Evolutionary conservation across 768 basidiomycete species (phyloP).

Genomic region (Galerina sulciceps): DNA sequence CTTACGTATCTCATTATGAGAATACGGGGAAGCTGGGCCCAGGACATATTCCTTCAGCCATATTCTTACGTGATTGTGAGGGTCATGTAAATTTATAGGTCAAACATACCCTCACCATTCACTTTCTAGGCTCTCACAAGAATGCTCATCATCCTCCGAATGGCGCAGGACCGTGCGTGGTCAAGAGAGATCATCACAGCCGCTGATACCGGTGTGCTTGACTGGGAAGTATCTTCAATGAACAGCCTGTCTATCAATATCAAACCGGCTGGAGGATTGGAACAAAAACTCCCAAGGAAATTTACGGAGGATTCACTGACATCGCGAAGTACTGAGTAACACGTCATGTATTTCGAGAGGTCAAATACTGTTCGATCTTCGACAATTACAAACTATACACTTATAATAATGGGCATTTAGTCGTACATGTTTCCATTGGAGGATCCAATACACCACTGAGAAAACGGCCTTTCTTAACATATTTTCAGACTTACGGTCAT

Average conservation of each 20-base stretch:
- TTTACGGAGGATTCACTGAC: constrained; percentile 23
- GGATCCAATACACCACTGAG: no score
- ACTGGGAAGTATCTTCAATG: constrained; percentile 44
- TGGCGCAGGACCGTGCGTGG: constrained; percentile 46
- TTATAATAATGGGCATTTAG: no score
- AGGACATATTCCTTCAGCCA: constrained; percentile 36
- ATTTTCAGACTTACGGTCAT: no score
- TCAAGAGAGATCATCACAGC: constrained; percentile 37
- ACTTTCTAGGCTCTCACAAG: constrained; percentile 34
- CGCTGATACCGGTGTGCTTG: constrained; percentile 34
- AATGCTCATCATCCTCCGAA: constrained; percentile 43
- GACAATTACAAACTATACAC: neutral
- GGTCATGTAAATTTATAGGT: neutral
- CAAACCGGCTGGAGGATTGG: constrained; percentile 2
- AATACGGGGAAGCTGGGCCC: constrained; percentile 25
- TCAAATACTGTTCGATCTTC: neutral
- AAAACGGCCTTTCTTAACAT: no score
- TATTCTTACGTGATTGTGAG: constrained; percentile 35
- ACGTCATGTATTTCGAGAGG: neutral
- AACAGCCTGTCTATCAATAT: constrained; percentile 33
- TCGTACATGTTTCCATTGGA: no score
- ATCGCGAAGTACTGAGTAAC: constrained; percentile 16
- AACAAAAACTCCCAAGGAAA: constrained; percentile 24
- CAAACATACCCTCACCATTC: neutral
- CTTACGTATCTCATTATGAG: constrained; percentile 30